Evolutionary conservation across 2,329 filamentous ascomycete species (phyloP).

Genomic region (Rasamsonia emersonii): DNA sequence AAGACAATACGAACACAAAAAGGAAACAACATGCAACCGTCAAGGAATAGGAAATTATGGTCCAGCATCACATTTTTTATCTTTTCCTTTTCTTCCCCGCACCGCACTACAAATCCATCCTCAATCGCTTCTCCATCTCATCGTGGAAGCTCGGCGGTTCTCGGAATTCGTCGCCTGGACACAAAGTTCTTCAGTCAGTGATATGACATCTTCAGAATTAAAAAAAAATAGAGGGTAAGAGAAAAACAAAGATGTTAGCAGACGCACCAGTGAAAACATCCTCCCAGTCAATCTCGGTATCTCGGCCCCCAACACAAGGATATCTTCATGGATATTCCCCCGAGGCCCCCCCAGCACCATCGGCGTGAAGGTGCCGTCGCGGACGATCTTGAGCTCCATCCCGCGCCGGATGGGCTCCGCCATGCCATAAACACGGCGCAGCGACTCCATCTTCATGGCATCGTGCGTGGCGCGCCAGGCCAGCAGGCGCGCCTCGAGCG

Average conservation of each 20-base stretch:
- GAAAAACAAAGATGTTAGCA: conserved; percentile 9
- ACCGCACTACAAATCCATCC: conserved; percentile 51
- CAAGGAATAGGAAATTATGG: neutral
- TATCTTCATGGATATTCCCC: conserved; percentile 76
- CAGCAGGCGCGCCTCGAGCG: conserved; percentile 81
- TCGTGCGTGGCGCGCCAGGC: conserved; percentile 90
- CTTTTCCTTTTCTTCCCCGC: conserved; percentile 4
- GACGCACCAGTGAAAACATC: conserved; percentile 70
- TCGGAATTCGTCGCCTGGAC: conserved; percentile 57
- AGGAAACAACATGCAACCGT: neutral
- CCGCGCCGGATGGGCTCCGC: conserved; percentile 84
- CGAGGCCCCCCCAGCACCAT: conserved; percentile 54
- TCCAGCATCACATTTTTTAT: conserved; percentile 2
- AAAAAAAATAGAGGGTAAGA: conserved; percentile 1
- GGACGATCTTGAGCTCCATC: conserved; percentile 90
- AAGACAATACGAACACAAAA: too few relatives aligned
- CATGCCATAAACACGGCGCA: conserved; percentile 82
- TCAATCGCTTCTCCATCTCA: conserved; percentile 88
- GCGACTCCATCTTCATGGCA: conserved; percentile 73
- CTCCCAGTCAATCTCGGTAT: conserved; percentile 78
- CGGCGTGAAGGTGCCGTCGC: conserved; percentile 67
- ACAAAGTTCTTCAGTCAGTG: conserved; percentile 7
- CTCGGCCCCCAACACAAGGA: conserved; percentile 61
- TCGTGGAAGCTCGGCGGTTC: conserved; percentile 68
- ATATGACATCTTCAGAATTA: conserved; percentile 4